A percentile compares a stretch with the other conserved stretches of the same genome.
Conservation (phyloP, 2,329 filamentous ascomycete species). For the Hymenoscyphus linearis region DNA sequence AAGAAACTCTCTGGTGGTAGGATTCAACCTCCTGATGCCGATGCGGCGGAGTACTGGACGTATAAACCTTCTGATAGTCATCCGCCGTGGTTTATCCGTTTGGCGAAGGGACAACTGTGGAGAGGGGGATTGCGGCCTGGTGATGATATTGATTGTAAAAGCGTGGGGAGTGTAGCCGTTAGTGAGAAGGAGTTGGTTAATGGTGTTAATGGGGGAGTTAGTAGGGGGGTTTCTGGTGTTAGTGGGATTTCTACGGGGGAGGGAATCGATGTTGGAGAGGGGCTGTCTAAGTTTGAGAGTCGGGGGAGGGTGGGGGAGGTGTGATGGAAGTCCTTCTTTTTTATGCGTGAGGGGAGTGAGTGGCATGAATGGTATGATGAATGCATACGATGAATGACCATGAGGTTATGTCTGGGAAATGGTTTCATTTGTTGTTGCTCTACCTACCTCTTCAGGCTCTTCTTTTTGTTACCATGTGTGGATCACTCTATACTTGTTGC, state of each 20-base stretch:
- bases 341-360: not conserved
- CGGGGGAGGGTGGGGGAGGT: not conserved
- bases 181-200: conserved; percentile 24
- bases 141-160: conserved; percentile 10
- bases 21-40: conserved; percentile 47
- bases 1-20: conserved; percentile 42
- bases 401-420: not conserved
- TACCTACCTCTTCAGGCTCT: too few relatives aligned
- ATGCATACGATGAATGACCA: not conserved
- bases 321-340: not conserved
- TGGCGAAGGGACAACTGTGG: conserved; percentile 24
- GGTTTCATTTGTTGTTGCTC: not conserved
- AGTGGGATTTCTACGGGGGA: not conserved
- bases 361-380: not conserved
- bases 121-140: not conserved
- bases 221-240: not conserved
- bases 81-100: conserved; percentile 49
- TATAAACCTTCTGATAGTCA: conserved; percentile 44
- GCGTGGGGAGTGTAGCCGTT: conserved; percentile 12
- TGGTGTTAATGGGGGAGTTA: not conserved
- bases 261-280: not conserved
- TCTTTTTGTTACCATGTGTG: not conserved
- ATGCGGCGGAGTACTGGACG: conserved; percentile 51
- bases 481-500: not conserved
- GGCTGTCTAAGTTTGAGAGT: not conserved